Evolutionary conservation across 805 yeast genomes (phyloP).

Genomic region (Yarrowia deformans): DNA sequence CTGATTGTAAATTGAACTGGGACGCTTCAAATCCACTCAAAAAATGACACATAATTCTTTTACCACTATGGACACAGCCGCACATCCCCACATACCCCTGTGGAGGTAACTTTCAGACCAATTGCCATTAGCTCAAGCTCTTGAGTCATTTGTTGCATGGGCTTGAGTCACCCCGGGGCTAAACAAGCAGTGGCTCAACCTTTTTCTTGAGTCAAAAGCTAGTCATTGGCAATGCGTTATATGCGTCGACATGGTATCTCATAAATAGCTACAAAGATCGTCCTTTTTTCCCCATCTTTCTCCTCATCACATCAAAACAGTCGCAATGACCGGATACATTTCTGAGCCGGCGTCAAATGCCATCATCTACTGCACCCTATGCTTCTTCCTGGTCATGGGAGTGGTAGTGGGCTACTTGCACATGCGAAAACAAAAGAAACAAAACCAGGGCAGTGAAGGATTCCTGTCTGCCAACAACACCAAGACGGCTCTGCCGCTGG

Average conservation of each 20-base stretch:
- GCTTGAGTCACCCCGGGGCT: constrained; percentile 22
- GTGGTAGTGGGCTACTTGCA: constrained; percentile 66
- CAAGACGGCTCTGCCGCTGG: constrained; percentile 70
- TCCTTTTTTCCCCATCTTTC: neutral
- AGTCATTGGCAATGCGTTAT: constrained; percentile 5
- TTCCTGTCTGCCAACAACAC: constrained; percentile 83
- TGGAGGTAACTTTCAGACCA: neutral
- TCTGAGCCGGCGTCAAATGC: constrained; percentile 68
- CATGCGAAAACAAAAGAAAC: constrained; percentile 53
- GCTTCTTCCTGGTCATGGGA: constrained; percentile 62
- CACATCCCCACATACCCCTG: neutral
- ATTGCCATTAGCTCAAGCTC: constrained; percentile 6
- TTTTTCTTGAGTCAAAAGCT: constrained; percentile 28
- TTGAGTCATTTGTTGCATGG: constrained; percentile 31
- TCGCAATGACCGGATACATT: constrained; percentile 22
- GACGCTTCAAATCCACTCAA: neutral
- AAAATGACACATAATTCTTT: neutral
- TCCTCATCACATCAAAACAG: neutral
- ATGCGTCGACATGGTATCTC: neutral
- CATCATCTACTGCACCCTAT: constrained; percentile 67
- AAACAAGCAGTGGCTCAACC: constrained; percentile 13
- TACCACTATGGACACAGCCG: neutral
- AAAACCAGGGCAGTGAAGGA: constrained; percentile 46
- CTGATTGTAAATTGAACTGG: no score
- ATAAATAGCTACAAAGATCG: neutral